Base-by-base conservation (phyloP, 2,329 filamentous ascomycete species). In the Xylariaceae sp. region DNA sequence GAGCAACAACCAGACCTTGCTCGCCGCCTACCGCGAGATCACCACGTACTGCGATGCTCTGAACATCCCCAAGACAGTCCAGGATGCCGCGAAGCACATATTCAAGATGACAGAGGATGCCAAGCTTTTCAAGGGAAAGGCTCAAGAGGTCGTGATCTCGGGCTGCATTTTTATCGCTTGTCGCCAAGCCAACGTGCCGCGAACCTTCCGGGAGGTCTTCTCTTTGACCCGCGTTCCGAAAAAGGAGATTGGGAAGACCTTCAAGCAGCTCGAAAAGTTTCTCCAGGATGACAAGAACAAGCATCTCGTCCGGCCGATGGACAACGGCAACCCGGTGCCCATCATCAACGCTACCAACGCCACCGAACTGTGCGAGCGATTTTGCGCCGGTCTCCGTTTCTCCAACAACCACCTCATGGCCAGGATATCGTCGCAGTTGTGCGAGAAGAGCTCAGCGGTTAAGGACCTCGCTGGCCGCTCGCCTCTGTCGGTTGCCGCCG, bases 141-240 rank as follows among this genome's bases (percentile, higher is more conserved):
- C 86, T 1, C 85, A 89, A 59, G 90, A 97, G 53, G 86, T 87
- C 40, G 84, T 98, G 51, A 90, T 97, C 51, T 92, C 92, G 4
- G 88, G 89, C 5, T 96, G 89, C 66, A 92, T 98, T 64, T 97
- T 98, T 70, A 90, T 98, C 54, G 88, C 92, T 28, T 97, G 90
- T 62, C 88, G 92, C 31, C 88, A 96, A 64, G 85, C 87, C 58
- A 78, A 81, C 46, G 83, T 89, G 19, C 83, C 86, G 4, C 85
- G 92, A 50, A 94, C 88, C 3, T 98, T 98, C 68, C 81, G 85
- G 34, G 94, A 98, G 63, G 92, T 98, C 55, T 94, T 86, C 67
- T 83, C 88, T 45, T 73, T 97, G 61, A 98, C 92, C 7, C 87
- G 86, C 52, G 90, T 98, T 18, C 83, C 84, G 44, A 96, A 97